A percentile compares a stretch with the other conserved stretches of the same genome.
These are phyloP conservation scores for Peltaster fructicola DNA, from an alignment of 2,329 filamentous ascomycete genomes.

Conservation along the genomic window DNA sequence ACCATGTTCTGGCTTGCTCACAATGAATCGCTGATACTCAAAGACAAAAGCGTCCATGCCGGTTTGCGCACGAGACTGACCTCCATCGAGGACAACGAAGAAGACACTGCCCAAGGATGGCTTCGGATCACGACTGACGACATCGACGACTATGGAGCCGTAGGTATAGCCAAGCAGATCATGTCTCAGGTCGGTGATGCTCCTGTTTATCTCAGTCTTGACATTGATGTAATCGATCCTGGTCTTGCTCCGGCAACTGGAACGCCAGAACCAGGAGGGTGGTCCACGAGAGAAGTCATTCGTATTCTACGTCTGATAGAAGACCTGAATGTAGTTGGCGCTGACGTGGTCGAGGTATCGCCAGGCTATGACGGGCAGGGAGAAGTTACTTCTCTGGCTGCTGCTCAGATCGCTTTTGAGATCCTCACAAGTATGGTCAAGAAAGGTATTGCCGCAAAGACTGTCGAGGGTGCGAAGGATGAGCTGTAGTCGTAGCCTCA, in stretches of 20 bases:
- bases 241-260: slow-evolving; percentile 57
- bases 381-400: slow-evolving; percentile 68
- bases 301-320: slow-evolving; percentile 68
- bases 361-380: slow-evolving; percentile 67
- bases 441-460: slow-evolving; percentile 29
- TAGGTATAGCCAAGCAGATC: slow-evolving; percentile 53
- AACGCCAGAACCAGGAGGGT: slow-evolving; percentile 78
- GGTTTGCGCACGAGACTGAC: slow-evolving; percentile 63
- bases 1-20: slow-evolving; percentile 84
- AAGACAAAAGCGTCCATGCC: slow-evolving; percentile 60
- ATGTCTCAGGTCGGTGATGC: slow-evolving; percentile 54
- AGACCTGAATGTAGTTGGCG: slow-evolving; percentile 67
- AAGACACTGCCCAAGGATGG: slow-evolving; percentile 58
- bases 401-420: slow-evolving; percentile 71
- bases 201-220: slow-evolving; percentile 65
- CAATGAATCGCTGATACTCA: slow-evolving; percentile 61
- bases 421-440: slow-evolving; percentile 62
- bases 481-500: slow-evolving; percentile 10
- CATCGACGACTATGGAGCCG: slow-evolving; percentile 63
- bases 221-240: slow-evolving; percentile 69
- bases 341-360: slow-evolving; percentile 77
- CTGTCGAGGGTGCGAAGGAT: slow-evolving; percentile 10
- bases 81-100: slow-evolving; percentile 52
- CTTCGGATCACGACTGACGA: slow-evolving; percentile 67
- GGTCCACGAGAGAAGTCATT: slow-evolving; percentile 79